Percentiles rank a stretch among this genome's conserved stretches.
Evolutionary conservation across 768 basidiomycete genomes (phyloP).

Genomic region (Termitomyces sp.): DNA sequence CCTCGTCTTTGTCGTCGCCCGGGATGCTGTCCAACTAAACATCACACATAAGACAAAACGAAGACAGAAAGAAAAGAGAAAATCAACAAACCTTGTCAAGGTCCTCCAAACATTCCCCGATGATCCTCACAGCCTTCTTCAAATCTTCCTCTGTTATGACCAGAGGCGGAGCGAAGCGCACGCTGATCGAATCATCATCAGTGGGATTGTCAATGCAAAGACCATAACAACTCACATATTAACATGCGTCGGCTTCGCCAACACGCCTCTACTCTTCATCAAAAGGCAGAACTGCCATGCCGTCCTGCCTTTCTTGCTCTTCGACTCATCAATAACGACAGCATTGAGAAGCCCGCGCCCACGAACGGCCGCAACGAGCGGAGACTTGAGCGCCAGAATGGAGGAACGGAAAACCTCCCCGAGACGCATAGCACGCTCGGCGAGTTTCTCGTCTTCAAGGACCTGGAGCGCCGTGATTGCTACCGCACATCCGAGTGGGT

Average conservation of each 20-base stretch:
- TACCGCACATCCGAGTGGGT: constrained; percentile 95
- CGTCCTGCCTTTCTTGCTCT: constrained; percentile 71
- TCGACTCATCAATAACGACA: constrained; percentile 84
- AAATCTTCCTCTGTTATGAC: constrained; percentile 91
- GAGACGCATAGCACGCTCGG: constrained; percentile 72
- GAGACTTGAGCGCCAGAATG: constrained; percentile 58
- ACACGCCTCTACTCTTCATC: constrained; percentile 84
- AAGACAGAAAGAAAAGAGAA: neutral
- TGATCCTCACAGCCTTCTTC: constrained; percentile 67
- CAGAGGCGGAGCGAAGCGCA: constrained; percentile 94
- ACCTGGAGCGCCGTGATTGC: constrained; percentile 90
- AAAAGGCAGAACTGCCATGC: constrained; percentile 97
- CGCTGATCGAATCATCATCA: constrained; percentile 41
- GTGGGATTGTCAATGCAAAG: neutral
- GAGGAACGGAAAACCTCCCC: constrained; percentile 78
- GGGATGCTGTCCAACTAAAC: constrained; percentile 48
- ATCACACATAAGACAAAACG: neutral
- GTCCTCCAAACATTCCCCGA: constrained; percentile 74
- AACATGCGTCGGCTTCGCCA: constrained; percentile 95
- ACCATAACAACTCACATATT: constrained; percentile 67
- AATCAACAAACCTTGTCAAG: constrained; percentile 63
- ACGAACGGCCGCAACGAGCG: constrained; percentile 75
- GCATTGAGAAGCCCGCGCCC: constrained; percentile 91
- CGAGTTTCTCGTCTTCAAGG: constrained; percentile 83
- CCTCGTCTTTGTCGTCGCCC: constrained; percentile 59